Base-by-base conservation (phyloP, 176 grass and related monocot genomes). In the Coix lacrymajobi region DNA sequence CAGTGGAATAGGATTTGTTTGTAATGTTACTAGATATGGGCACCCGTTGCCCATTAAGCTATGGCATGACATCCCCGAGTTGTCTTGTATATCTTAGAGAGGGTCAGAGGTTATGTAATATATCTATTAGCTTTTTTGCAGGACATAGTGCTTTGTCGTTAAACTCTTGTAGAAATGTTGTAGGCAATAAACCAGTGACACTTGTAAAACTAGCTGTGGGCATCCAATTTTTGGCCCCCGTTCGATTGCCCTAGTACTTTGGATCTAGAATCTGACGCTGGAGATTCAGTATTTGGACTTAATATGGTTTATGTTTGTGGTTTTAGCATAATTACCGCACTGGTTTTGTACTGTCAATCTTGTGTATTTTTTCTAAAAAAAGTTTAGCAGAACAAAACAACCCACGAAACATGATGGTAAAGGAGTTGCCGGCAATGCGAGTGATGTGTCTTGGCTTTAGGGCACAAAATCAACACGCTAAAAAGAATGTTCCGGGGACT, bases 1-100 rank as follows among this genome's bases (percentile, higher is more conserved):
- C 80, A 80, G 62, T 79, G 70, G 80, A 79, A 84, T 90, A 90
- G 88, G 75, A 90, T 83, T 90, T 75, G 88, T 69, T 90, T 87
- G 75, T 87, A 75, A 79, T 79, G 19, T 90, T 79, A 69, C 75
- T 90, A 87, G 84, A 48, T 61, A 74, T 58, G 69, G 81, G 75
- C 72, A 87, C 66, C 57, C 66, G 66, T 62, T 82, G 79, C 57
- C 57, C 54, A 58, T 76, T 77, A 44, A 44, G 56, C 43, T 63
- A 71, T 71, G 78, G 52, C 63, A 51, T 76, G 45, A 63, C 32
- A 62, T 14, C 66, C 76, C 81, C 3, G 1, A 15, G 48, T 25
- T 61, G 8, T 32, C 4, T 8, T 82, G 33, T 70, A 44, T 29
- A 81, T 57, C 66, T 73, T 37, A 20, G 34, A 43, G 72, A 70